phyloP scores from a whole-genome alignment of 1,284 basidiomycete genomes.

The Heterobasidion occidentale region DNA sequence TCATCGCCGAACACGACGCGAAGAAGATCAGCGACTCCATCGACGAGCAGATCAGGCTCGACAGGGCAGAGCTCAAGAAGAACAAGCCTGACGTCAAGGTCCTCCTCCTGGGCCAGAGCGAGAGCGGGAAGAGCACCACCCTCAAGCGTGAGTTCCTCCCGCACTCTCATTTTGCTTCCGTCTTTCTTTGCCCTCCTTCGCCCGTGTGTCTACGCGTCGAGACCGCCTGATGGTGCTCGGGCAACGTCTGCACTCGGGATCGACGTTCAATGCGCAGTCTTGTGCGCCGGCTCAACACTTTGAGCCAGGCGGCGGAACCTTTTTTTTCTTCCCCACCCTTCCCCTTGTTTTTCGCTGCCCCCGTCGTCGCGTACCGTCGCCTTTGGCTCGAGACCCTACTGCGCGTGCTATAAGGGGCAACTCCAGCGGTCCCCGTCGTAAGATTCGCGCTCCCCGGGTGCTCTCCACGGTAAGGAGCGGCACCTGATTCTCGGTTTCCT shows the following conservation, averaged over 20 bases:
- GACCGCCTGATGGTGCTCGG: background rate
- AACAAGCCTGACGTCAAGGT: conserved; percentile 60
- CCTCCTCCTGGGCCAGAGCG: conserved; percentile 73
- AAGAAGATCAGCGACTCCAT: conserved; percentile 68
- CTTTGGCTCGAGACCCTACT: too few relatives aligned
- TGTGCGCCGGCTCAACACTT: too few relatives aligned
- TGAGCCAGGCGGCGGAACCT: too few relatives aligned
- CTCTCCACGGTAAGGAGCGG: too few relatives aligned
- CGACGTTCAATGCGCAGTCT: background rate
- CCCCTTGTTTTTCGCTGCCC: too few relatives aligned
- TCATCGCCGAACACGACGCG: conserved; percentile 59
- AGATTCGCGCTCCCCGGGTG: too few relatives aligned
- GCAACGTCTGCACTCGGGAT: background rate
- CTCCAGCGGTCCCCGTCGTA: too few relatives aligned
- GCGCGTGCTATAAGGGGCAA: too few relatives aligned
- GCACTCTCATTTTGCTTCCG: conserved; percentile 1
- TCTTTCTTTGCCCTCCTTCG: background rate
- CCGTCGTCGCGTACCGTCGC: too few relatives aligned
- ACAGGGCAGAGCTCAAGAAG: conserved; percentile 50
- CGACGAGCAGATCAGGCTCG: conserved; percentile 65
- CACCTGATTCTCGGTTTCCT: too few relatives aligned
- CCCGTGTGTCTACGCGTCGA: background rate
- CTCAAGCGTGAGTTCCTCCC: conserved; percentile 63
- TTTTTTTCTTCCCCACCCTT: too few relatives aligned
- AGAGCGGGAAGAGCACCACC: conserved; percentile 77